Base-by-base conservation (phyloP, 1,284 basidiomycete genomes). In the Thelephora terrestris region DNA sequence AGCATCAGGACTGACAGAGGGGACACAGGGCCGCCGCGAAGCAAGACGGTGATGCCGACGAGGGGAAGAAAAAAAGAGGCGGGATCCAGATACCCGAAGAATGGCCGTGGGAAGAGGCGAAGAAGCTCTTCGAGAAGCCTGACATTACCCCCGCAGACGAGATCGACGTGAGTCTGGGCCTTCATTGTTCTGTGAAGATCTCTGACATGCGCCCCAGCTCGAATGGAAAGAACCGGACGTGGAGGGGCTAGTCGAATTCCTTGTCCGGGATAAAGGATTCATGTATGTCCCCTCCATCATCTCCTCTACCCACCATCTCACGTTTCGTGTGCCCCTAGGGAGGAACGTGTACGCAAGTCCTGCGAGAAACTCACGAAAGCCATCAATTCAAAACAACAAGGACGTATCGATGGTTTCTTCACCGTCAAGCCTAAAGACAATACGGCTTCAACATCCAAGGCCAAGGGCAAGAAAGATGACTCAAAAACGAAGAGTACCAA, bases 61-160 rank as follows among this genome's bases (percentile, higher is more conserved):
- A 65, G 47, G 58, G 69, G 55, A 71, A 68, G 59, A 58, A 57
- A 49, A 79, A 74, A 64, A 85, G 80, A 52, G 85, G 83, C 4
- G 90, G 89, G 1, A 70, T 92, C 48, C 70, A 75, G 35, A 74
- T 97, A 27, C 95, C 95, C 0, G 93, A 96, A 46, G 80, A 92
- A 52, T 99, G 93, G 93, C 92, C 91, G 25, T 98, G 91, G 86
- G 81, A 95, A 64, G 88, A 92, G 54, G 96, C 95, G 24, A 92
- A 94, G 66, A 76, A 85, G 63, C 64, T 99, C 35, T 99, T 99
- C 61, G 67, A 85, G 63, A 78, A 84, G 37, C 96, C 95, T 2
- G 91, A 96, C 53, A 94, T 98, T 10, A 72, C 81, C 7, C 86
- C 91, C 42, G 88, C 90, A 2, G 81, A 85, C 44, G 76, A 96